Evolutionary conservation across 2,329 filamentous ascomycete species (phyloP), one percentile per base, ranked within the genome.

Genomic region (Aspergillus ibericus): DNA sequence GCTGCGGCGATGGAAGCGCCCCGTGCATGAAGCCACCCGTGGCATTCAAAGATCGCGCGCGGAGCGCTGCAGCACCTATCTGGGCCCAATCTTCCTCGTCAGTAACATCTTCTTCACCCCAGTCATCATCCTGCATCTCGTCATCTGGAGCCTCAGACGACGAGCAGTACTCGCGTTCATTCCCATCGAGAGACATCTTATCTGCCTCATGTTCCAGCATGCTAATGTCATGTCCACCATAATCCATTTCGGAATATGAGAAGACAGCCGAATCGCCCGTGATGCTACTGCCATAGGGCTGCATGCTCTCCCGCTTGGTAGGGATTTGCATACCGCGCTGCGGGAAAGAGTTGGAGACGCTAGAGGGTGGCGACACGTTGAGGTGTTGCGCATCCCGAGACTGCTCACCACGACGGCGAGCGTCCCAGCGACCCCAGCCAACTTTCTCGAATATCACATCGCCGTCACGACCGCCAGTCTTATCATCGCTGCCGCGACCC

Each of bases 11-110:
- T 13, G 66, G 63, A 60, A 75, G 70, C 69, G 63, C 70, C 53
- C 70, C 70, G 60, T 72, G 68, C 47, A 77, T 64, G 58, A 77
- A 72, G 55, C 75, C 76, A 53, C 78, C 77, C 34, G 73, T 73
- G 57, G 71, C 81, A 75, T 74, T 81, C 67, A 78, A 79, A 70
- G 75, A 86, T 78, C 77, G 84, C 75, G 82, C 88, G 77, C 93
- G 88, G 66, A 97, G 83, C 64, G 91, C 91, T 55, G 90, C 92
- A 29, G 93, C 91, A 55, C 92, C 93, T 62, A 96, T 89, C 53
- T 90, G 87, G 48, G 90, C 91, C 93, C 93, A 97, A 77, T 98
- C 93, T 76, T 98, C 93, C 72, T 97, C 92, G 72, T 98, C 95
- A 22, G 95, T 98, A 59, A 91, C 85, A 71, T 96, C 92, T 66